Percentiles rank a stretch among this genome's conserved stretches.
phyloP scores from a whole-genome alignment of 2,329 filamentous ascomycete genomes.

The Chrysosporium keratinophilum region DNA sequence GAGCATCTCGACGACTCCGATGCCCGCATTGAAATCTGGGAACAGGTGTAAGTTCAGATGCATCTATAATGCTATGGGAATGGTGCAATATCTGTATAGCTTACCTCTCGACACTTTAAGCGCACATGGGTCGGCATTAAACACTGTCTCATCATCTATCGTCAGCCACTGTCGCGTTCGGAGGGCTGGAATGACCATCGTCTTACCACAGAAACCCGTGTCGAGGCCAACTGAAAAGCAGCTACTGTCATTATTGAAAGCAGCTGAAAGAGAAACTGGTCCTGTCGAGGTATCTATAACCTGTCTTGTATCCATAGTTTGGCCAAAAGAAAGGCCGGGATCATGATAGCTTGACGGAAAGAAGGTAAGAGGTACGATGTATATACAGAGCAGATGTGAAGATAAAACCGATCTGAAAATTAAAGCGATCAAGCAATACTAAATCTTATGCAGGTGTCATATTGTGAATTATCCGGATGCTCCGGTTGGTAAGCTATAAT shows the following conservation, averaged over 20 bases:
- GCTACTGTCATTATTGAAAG: conserved; percentile 75
- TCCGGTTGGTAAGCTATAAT: too few relatives aligned
- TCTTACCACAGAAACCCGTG: conserved; percentile 70
- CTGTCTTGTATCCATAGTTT: conserved; percentile 75
- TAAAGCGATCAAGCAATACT: too few relatives aligned
- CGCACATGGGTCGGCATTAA: conserved; percentile 61
- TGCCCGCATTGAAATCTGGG: conserved; percentile 66
- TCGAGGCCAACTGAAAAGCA: conserved; percentile 83
- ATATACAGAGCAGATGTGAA: not conserved
- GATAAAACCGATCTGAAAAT: too few relatives aligned
- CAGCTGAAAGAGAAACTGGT: conserved; percentile 66
- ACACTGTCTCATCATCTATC: conserved; percentile 43
- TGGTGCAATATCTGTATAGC: conserved; percentile 1
- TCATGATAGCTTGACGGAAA: conserved; percentile 1
- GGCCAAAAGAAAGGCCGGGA: not conserved
- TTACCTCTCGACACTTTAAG: conserved; percentile 54
- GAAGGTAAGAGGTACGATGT: not conserved
- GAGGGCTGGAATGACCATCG: conserved; percentile 12
- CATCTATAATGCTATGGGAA: not conserved
- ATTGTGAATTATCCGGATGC: not conserved
- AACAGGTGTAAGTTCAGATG: not conserved
- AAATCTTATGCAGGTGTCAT: not conserved
- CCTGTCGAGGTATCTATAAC: conserved; percentile 68
- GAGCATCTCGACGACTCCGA: conserved; percentile 77
- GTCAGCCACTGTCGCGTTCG: conserved; percentile 9